Evolutionary conservation across 2,329 filamentous ascomycete species (phyloP), one percentile per base, ranked within the genome.

Genomic region (Parastagonospora nodorum): DNA sequence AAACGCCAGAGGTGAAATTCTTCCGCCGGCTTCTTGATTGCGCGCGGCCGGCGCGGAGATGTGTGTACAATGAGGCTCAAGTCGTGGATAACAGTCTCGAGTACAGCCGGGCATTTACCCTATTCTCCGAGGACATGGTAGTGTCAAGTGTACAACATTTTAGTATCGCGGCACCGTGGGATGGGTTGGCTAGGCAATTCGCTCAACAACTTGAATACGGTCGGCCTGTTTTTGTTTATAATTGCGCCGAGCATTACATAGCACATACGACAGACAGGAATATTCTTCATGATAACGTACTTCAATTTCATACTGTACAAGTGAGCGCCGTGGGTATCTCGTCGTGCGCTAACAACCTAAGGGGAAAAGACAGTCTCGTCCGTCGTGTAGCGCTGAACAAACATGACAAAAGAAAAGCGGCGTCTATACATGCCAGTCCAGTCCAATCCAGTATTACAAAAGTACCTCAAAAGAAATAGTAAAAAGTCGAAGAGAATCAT

Each of bases 41-140:
- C 57, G 55, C 61, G 63, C 61, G 55, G 63, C 63, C 63, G 63
- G 55, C 50, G 53, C 63, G 55, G 56, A 61, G 45, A 50, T 46
- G 42, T 38, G 27, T 48, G 45, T 19, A 15, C 12, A 10, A 47
- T 57, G 53, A 58, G 58, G 53, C 58, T 61, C 58, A 58, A 58
- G n/a, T 45, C 44, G 31, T 39, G 31, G 33, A 15, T 36, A 2
- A 12, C 14, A 15, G 47, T 32, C 39, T 39, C 16, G 9, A 16
- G n/a, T 37, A 37, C 45, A 60, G 48, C 58, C 58, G 56, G 38
- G 31, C 44, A 58, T 59, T 61, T 61, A 59, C 27, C 58, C 58
- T 57, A 52, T 59, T 61, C 51, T 50, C 58, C 56, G 58, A 50
- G 42, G 46, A 38, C 33, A 37, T 46, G 43, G 16, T 46, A 24